These are phyloP conservation scores for Phytopythium aichiense DNA, from an alignment of 352 stramenopile genomes.

Conservation along the genomic window DNA sequence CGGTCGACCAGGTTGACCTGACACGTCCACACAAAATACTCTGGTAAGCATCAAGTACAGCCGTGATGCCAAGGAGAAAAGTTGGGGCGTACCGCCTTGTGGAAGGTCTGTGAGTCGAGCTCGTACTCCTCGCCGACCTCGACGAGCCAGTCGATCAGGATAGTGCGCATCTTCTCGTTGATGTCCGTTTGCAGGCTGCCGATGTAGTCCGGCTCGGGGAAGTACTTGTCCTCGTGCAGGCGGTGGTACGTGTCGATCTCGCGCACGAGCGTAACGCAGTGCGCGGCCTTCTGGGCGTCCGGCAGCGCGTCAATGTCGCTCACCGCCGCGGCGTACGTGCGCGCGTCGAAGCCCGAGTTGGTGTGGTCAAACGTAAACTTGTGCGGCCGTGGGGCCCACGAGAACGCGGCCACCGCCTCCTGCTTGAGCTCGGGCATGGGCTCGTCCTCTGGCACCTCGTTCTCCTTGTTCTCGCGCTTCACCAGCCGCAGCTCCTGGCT, in stretches of 20 bases:
- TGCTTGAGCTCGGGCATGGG: neutral
- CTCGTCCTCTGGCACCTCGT: slow-evolving; percentile 10
- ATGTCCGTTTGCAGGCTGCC: slow-evolving; percentile 93
- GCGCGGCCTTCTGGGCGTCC: slow-evolving; percentile 19
- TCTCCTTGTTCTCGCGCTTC: slow-evolving; percentile 18
- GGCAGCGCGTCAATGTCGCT: slow-evolving; percentile 52
- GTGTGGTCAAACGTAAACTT: slow-evolving; percentile 50
- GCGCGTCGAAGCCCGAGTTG: slow-evolving; percentile 68
- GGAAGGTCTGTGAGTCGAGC: slow-evolving; percentile 76
- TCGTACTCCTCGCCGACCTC: slow-evolving; percentile 86
- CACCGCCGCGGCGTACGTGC: slow-evolving; percentile 46
- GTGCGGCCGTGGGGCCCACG: slow-evolving; percentile 48
- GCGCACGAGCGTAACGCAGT: slow-evolving; percentile 50
- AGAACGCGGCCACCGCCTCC: neutral
- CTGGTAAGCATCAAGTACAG: neutral
- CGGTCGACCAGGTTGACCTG: slow-evolving; percentile 83
- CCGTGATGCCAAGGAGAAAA: neutral
- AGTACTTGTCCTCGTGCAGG: slow-evolving; percentile 77
- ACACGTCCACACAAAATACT: neutral
- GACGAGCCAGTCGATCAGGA: slow-evolving; percentile 99
- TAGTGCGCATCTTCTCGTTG: slow-evolving; percentile 99
- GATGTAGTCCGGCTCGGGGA: slow-evolving; percentile 56
- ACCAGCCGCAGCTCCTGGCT: slow-evolving; percentile 2
- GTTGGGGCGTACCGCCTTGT: slow-evolving; percentile 52
- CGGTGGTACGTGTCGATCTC: slow-evolving; percentile 65